phyloP scores from a whole-genome alignment of 495 filamentous ascomycete species.

The Aeminium ludgeri region DNA sequence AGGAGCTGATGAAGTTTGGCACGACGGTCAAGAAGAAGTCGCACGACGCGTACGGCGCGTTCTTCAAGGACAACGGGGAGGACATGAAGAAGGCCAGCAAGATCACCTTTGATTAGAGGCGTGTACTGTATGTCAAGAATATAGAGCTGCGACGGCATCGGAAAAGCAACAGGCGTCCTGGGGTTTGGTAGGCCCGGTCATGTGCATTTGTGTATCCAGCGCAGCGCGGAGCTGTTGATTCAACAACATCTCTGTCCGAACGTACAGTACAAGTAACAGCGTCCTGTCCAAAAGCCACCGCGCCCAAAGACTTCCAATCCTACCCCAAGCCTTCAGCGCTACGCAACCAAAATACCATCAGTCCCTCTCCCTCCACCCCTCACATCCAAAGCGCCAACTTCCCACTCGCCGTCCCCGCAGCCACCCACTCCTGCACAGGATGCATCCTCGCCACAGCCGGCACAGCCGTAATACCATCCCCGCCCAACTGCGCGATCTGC shows the following conservation, averaged over 20 bases:
- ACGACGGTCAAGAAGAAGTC: constrained; percentile 98
- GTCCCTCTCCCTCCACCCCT: not conserved
- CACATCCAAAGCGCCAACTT: constrained; percentile 85
- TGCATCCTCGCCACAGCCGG: constrained; percentile 88
- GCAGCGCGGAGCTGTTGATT: too few relatives aligned
- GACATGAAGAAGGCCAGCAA: constrained; percentile 70
- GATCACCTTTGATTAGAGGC: constrained; percentile 60
- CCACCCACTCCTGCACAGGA: constrained; percentile 76
- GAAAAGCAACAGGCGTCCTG: too few relatives aligned
- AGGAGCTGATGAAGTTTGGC: constrained; percentile 78
- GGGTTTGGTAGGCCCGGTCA: too few relatives aligned
- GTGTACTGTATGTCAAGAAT: too few relatives aligned
- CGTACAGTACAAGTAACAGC: too few relatives aligned
- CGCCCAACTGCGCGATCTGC: constrained; percentile 78
- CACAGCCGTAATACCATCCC: constrained; percentile 81
- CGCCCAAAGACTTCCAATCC: not conserved
- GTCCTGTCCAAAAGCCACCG: too few relatives aligned
- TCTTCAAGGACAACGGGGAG: constrained; percentile 60
- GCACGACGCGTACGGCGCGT: constrained; percentile 81
- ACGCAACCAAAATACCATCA: not conserved
- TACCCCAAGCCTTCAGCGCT: not conserved
- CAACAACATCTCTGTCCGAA: too few relatives aligned
- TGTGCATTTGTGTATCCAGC: too few relatives aligned
- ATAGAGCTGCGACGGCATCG: too few relatives aligned
- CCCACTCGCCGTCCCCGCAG: constrained; percentile 78